A percentile compares a stretch with the other conserved stretches of the same genome.
Conservation (phyloP, 2,329 filamentous ascomycete species). For the Penicillium janthinellum region DNA sequence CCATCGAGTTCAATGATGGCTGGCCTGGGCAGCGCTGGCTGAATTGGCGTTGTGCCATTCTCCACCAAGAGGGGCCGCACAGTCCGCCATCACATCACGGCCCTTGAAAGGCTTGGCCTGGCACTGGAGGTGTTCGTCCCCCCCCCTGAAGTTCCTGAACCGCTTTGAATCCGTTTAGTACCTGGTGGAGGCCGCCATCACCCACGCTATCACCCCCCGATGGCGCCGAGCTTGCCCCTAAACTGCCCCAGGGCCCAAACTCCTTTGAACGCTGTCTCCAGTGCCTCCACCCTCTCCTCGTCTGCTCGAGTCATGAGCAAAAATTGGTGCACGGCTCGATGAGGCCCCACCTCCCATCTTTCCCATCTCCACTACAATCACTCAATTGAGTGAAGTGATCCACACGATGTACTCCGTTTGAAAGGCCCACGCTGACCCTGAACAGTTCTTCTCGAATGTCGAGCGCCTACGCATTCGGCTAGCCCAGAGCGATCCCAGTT, state of each 20-base stretch:
- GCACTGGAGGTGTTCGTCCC: neutral
- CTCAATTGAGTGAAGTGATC: constrained; percentile 12
- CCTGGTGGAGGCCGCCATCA: neutral
- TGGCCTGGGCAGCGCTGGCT: neutral
- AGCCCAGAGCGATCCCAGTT: constrained; percentile 33
- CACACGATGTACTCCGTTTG: neutral
- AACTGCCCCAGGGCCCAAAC: neutral
- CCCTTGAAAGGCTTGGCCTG: neutral
- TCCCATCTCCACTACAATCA: constrained; percentile 3
- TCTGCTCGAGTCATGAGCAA: neutral
- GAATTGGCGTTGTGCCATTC: neutral
- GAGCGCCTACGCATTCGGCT: constrained; percentile 42
- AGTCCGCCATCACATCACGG: neutral
- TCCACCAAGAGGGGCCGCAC: neutral
- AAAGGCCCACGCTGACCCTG: constrained; percentile 22
- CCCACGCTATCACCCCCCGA: neutral
- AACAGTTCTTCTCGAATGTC: constrained; percentile 45
- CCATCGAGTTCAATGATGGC: neutral
- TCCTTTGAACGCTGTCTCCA: neutral
- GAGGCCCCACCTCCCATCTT: constrained; percentile 5
- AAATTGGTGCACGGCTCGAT: neutral
- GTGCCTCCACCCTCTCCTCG: too few relatives aligned
- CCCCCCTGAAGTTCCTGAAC: neutral
- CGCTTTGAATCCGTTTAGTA: neutral
- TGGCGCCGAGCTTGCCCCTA: neutral